Evolutionary conservation across 1,284 basidiomycete genomes (phyloP).

Genomic region (Neonothopanus nambi): DNA sequence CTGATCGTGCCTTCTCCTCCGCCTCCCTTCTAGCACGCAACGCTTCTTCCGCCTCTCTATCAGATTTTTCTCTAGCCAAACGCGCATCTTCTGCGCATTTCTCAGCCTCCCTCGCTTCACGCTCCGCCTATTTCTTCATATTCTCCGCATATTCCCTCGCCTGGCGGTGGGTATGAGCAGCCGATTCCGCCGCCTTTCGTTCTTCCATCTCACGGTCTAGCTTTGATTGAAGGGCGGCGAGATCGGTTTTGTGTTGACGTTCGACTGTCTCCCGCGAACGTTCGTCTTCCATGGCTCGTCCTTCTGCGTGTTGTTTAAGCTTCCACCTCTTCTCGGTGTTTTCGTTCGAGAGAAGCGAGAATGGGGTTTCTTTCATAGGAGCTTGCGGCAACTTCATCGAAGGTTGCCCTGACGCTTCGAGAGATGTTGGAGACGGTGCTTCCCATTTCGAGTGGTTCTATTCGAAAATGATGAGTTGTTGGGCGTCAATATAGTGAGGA

Average conservation of each 20-base stretch:
- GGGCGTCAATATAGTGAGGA: no score
- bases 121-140: no score
- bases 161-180: no score
- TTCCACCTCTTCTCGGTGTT: conserved; percentile 3
- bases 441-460: no score
- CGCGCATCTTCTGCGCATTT: conserved; percentile 7
- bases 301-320: not conserved
- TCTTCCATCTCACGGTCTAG: conserved; percentile 4
- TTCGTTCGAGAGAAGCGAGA: conserved; percentile 2
- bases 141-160: no score
- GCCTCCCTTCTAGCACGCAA: not conserved
- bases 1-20: not conserved
- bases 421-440: conserved; percentile 1
- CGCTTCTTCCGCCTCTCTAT: conserved; percentile 6
- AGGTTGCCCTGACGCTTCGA: not conserved
- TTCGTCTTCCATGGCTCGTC: conserved; percentile 1
- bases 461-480: no score
- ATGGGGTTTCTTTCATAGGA: not conserved
- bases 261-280: not conserved
- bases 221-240: conserved; percentile 6
- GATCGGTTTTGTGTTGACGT: conserved; percentile 1
- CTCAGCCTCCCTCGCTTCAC: no score
- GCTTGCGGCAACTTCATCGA: conserved; percentile 1
- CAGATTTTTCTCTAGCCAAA: conserved; percentile 1
- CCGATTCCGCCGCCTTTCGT: not conserved